Evolutionary conservation across 768 basidiomycete species (phyloP).

Genomic region (Auricularia auricula-judae): DNA sequence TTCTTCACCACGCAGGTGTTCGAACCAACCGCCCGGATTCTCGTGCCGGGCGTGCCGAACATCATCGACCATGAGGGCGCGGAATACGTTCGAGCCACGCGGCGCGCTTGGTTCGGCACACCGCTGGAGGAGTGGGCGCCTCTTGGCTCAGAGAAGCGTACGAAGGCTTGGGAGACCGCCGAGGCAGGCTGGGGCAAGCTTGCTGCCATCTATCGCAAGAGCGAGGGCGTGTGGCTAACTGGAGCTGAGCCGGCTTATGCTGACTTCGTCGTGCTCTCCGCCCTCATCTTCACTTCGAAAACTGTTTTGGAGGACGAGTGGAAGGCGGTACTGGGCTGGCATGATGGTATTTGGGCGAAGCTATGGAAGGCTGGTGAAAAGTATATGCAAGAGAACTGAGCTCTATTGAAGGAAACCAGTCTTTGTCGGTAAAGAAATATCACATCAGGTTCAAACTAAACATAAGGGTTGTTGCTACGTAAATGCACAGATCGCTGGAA

Average conservation of each 20-base stretch:
- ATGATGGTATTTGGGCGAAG: neutral
- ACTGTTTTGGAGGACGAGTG: neutral
- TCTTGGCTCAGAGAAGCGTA: slow-evolving; percentile 16
- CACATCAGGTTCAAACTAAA: too few relatives aligned
- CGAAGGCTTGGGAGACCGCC: slow-evolving; percentile 25
- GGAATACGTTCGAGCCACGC: neutral
- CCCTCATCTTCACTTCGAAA: neutral
- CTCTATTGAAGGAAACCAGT: too few relatives aligned
- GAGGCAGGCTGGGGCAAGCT: neutral
- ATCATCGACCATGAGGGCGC: neutral
- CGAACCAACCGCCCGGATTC: neutral
- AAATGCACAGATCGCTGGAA: too few relatives aligned
- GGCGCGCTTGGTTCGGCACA: neutral
- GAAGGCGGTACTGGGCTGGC: neutral
- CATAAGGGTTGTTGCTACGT: too few relatives aligned
- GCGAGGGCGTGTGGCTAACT: neutral
- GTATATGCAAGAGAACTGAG: neutral
- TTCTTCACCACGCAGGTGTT: neutral
- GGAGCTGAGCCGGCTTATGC: neutral
- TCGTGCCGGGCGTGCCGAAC: neutral
- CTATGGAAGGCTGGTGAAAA: neutral
- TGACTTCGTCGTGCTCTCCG: neutral
- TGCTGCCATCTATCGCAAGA: neutral
- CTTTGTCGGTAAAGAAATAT: too few relatives aligned
- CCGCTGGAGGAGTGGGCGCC: slow-evolving; percentile 26